phyloP scores from a whole-genome alignment of 352 stramenopile genomes.

The Pythium phragmiticola region DNA sequence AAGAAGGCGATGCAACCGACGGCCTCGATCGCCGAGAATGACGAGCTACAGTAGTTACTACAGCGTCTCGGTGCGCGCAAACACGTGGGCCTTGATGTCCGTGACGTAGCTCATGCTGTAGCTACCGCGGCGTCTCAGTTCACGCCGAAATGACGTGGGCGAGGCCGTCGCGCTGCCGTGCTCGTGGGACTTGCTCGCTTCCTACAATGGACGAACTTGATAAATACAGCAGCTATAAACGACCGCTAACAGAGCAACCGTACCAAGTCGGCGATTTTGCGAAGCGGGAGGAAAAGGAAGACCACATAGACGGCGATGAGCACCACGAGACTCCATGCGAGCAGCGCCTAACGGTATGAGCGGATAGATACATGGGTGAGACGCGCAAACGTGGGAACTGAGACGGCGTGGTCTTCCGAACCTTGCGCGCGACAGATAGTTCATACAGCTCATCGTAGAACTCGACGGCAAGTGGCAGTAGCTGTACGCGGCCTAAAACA shows the following conservation, averaged over 20 bases:
- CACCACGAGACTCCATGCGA: conserved; percentile 37
- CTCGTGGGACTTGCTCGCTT: conserved; percentile 26
- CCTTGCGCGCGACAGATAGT: conserved; percentile 50
- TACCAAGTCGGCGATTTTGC: conserved; percentile 46
- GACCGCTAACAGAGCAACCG: neutral
- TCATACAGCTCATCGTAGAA: conserved; percentile 46
- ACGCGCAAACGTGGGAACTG: neutral
- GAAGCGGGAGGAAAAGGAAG: conserved; percentile 51
- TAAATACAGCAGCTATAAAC: neutral
- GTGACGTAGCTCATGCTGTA: conserved; percentile 88
- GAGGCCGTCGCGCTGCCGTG: conserved; percentile 13
- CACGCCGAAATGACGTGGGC: conserved; percentile 74
- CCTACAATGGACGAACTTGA: conserved; percentile 21
- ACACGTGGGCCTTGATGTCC: conserved; percentile 87
- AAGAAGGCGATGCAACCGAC: conserved; percentile 10
- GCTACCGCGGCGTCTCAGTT: conserved; percentile 78
- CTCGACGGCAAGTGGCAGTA: conserved; percentile 47
- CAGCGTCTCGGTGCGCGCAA: conserved; percentile 50
- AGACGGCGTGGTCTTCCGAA: neutral
- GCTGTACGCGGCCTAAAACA: conserved; percentile 51
- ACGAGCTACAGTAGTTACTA: conserved; percentile 7
- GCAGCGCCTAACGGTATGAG: conserved; percentile 20
- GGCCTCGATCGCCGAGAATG: neutral
- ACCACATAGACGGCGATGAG: conserved; percentile 57
- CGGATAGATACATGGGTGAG: neutral